Base-by-base conservation (phyloP, 2,329 filamentous ascomycete genomes). In the Penicillium sp. region DNA sequence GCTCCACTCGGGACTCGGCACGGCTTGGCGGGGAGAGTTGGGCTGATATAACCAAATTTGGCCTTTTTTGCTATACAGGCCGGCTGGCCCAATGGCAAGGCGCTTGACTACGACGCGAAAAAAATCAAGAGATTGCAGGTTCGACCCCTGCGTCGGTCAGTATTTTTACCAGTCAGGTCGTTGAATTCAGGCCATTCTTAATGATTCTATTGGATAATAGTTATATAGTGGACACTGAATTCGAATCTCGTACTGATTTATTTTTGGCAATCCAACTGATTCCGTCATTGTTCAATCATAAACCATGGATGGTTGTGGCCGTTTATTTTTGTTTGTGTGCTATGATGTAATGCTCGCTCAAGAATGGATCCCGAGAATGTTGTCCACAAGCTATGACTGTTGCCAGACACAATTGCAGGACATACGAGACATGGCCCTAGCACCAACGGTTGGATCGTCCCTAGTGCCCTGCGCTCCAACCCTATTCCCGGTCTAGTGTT, bases 81-180 rank as follows among this genome's bases (percentile, higher is more conserved):
- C 55, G 51, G 52, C 56, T 67, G 64, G 66, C 66, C 65, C 64
- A 69, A 69, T 69, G 67, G 67, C 61, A 70, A 69, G 66, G 67
- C 66, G 67, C 64, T 68, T 69, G 67, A 70, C 67, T 70, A 69
- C 67, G 67, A 67, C 22, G n/a, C 11, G 6, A 6, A 23, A 6
- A 11, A 6, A 13, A 69, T 70, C 67, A 69, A 68, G 64, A 69
- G 67, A 69, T 69, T 70, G 65, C 61, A 67, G 66, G 67, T 69
- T 69, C 66, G 65, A 69, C 32, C 51, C 59, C 59, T 61, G 57
- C 59, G 59, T 62, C 55, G 59, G 57, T 62, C 59, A 61, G 30
- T 42, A 7, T 42, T 54, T 55, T 56, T n/a, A n/a, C n/a, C n/a
- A n/a, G n/a, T n/a, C n/a, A n/a, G n/a, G n/a, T n/a, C n/a, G n/a